Conservation (phyloP, 2,329 filamentous ascomycete species). For the Diaporthe caulivora region DNA sequence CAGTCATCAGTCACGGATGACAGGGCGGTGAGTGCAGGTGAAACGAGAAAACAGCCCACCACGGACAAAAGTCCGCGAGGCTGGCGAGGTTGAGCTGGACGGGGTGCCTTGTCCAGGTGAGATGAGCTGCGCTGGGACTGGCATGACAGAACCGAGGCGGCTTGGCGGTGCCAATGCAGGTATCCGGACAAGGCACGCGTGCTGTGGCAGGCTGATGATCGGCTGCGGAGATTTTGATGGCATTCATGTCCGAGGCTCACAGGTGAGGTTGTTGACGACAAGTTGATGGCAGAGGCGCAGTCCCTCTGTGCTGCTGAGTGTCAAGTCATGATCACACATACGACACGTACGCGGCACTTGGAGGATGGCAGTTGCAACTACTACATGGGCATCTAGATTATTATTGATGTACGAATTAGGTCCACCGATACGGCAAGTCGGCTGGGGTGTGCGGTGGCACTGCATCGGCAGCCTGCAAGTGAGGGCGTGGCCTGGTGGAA, state of each 20-base stretch:
- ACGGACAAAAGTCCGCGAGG: too few relatives aligned
- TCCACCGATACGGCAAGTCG: background rate
- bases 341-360: too few relatives aligned
- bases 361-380: background rate
- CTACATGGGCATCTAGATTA: background rate
- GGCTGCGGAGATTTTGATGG: background rate
- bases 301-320: background rate
- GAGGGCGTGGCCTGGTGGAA: constrained; percentile 11
- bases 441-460: constrained; percentile 13
- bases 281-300: background rate
- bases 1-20: constrained; percentile 5
- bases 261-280: background rate
- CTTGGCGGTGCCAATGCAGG: constrained; percentile 30
- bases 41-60: constrained; percentile 23
- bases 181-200: background rate
- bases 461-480: constrained; percentile 20
- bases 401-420: background rate
- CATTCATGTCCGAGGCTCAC: background rate
- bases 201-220: background rate
- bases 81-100: too few relatives aligned
- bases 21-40: constrained; percentile 23
- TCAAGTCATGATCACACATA: background rate
- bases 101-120: constrained; percentile 24
- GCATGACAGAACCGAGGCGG: constrained; percentile 5
- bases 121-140: constrained; percentile 11